Evolutionary conservation across 805 yeast species (phyloP).

Genomic region (Blastobotrys mokoenaii): DNA sequence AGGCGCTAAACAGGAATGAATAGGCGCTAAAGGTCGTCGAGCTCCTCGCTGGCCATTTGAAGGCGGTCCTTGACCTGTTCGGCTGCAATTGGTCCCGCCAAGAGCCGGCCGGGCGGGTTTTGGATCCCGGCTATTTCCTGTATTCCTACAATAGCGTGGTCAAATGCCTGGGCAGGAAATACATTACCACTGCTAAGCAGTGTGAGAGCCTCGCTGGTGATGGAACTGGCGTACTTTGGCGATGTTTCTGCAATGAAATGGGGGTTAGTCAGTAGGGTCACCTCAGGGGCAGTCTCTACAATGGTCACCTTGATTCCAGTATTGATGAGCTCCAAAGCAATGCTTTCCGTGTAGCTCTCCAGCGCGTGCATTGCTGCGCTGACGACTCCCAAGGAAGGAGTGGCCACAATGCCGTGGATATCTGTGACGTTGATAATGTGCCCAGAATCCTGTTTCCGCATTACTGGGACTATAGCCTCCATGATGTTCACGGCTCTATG

Average conservation of each 20-base stretch:
- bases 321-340: slow-evolving; percentile 25
- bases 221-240: slow-evolving; percentile 11
- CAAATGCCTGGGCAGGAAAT: slow-evolving; percentile 18
- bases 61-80: slow-evolving; percentile 23
- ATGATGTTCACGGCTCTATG: slow-evolving; percentile 16
- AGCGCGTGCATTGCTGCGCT: slow-evolving; percentile 25
- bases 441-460: slow-evolving; percentile 21
- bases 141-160: slow-evolving; percentile 18
- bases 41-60: slow-evolving; percentile 23
- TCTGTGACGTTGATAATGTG: slow-evolving; percentile 25
- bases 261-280: slow-evolving; percentile 16
- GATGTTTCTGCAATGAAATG: slow-evolving; percentile 9
- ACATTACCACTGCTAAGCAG: slow-evolving; percentile 13
- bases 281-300: slow-evolving; percentile 24
- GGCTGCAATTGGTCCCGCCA: slow-evolving; percentile 25
- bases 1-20: no score
- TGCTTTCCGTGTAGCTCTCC: slow-evolving; percentile 28
- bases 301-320: slow-evolving; percentile 23
- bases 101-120: slow-evolving; percentile 27
- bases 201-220: slow-evolving; percentile 14
- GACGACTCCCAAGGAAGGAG: slow-evolving; percentile 22
- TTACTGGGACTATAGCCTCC: slow-evolving; percentile 21
- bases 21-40: slow-evolving; percentile 19
- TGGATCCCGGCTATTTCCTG: slow-evolving; percentile 24
- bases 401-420: slow-evolving; percentile 21